Conservation (phyloP, 2,329 filamentous ascomycete species). For the Metarhizium humberi region DNA sequence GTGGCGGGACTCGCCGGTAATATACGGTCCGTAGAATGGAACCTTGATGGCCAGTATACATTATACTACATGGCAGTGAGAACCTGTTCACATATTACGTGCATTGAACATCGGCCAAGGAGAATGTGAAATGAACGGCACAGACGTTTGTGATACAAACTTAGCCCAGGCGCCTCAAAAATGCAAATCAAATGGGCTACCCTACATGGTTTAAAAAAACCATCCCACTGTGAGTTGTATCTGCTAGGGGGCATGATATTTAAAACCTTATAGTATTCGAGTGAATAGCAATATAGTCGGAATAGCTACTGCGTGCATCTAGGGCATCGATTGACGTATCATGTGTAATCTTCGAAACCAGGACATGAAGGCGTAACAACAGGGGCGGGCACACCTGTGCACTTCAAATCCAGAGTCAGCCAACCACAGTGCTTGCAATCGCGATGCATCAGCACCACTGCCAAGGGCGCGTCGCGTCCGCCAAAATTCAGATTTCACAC, state of each 20-base stretch:
- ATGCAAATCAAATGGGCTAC: too few relatives aligned
- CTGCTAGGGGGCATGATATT: too few relatives aligned
- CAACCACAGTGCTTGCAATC: neutral
- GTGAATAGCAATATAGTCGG: too few relatives aligned
- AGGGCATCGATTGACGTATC: too few relatives aligned
- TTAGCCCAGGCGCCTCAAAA: too few relatives aligned
- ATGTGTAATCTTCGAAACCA: too few relatives aligned
- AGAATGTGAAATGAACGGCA: neutral
- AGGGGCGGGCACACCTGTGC: too few relatives aligned
- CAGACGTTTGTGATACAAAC: neutral
- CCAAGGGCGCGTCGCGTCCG: neutral
- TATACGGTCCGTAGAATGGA: neutral
- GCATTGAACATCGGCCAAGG: neutral
- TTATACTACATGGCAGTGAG: neutral
- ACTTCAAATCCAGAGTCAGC: neutral
- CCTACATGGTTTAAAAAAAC: too few relatives aligned
- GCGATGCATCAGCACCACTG: neutral
- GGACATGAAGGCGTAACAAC: too few relatives aligned
- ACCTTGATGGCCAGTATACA: conserved; percentile 2
- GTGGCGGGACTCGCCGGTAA: neutral
- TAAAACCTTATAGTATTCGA: too few relatives aligned
- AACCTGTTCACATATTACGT: neutral
- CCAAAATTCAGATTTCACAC: neutral
- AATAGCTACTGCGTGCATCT: too few relatives aligned
- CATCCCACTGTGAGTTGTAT: too few relatives aligned